phyloP scores from a whole-genome alignment of 345 rosid genomes.

The Gossypium raimondii region DNA sequence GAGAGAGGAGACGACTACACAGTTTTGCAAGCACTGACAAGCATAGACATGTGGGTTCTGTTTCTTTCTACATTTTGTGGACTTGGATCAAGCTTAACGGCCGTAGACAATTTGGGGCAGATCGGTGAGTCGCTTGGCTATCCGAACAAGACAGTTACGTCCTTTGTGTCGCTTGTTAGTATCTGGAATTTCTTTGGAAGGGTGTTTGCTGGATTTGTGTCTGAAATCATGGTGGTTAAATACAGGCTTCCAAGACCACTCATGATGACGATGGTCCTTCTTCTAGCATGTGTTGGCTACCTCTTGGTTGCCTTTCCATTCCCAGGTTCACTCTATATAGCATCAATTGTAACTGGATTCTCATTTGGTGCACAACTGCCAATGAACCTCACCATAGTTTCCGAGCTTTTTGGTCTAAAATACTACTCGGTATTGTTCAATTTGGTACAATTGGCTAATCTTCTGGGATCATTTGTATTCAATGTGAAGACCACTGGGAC shows the following conservation, averaged over 20 bases:
- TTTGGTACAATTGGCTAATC: conserved; percentile 75
- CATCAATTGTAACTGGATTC: conserved; percentile 71
- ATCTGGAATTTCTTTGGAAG: conserved; percentile 89
- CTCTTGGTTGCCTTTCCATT: conserved; percentile 70
- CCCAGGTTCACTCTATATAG: conserved; percentile 63
- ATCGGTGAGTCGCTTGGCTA: conserved; percentile 88
- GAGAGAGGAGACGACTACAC: conserved; percentile 86
- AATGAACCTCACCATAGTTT: conserved; percentile 62
- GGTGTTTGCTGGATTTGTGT: conserved; percentile 76
- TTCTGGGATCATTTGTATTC: conserved; percentile 67
- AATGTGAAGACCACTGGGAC: conserved; percentile 65
- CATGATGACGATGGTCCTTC: conserved; percentile 64
- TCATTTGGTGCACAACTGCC: conserved; percentile 79
- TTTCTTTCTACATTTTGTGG: conserved; percentile 67
- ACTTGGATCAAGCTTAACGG: conserved; percentile 72
- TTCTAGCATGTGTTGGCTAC: conserved; percentile 53
- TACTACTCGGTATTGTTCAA: conserved; percentile 85
- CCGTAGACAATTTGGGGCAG: conserved; percentile 81
- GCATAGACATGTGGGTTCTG: conserved; percentile 66
- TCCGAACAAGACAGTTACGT: conserved; percentile 46
- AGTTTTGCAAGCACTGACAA: conserved; percentile 69
- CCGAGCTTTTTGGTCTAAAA: conserved; percentile 83
- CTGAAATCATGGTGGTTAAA: conserved; percentile 49
- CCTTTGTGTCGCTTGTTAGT: conserved; percentile 78
- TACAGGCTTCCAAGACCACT: conserved; percentile 67